phyloP scores from a whole-genome alignment of 495 filamentous ascomycete genomes.

The Aspergillus steynii region DNA sequence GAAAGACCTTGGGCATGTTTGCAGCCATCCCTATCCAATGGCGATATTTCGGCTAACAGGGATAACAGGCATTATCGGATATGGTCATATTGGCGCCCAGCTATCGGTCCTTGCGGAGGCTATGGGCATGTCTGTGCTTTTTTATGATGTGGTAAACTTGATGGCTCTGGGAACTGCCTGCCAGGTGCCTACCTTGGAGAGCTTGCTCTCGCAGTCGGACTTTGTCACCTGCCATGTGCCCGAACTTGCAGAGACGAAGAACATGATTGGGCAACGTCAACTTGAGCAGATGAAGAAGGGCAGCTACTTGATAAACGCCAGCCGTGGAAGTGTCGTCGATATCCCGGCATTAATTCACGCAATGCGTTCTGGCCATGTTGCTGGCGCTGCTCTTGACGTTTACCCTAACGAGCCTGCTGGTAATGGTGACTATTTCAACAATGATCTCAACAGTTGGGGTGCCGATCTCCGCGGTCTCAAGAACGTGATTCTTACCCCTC shows the following conservation, averaged over 20 bases:
- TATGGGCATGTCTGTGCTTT: slow-evolving; percentile 97
- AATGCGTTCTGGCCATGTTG: slow-evolving; percentile 84
- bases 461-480: slow-evolving; percentile 80
- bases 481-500: slow-evolving; percentile 93
- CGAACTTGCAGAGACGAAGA: slow-evolving; percentile 85
- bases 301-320: slow-evolving; percentile 93
- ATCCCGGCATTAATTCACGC: slow-evolving; percentile 89
- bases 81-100: slow-evolving; percentile 97
- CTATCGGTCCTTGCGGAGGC: slow-evolving; percentile 93
- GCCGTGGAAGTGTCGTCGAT: slow-evolving; percentile 89
- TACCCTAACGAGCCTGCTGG: slow-evolving; percentile 91
- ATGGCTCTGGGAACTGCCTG: slow-evolving; percentile 89
- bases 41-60: slow-evolving; percentile 10
- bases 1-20: slow-evolving; percentile 82
- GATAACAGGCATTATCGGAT: slow-evolving; percentile 78
- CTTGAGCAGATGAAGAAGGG: slow-evolving; percentile 88
- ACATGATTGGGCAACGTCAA: slow-evolving; percentile 78
- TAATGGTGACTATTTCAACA: slow-evolving; percentile 94
- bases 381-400: slow-evolving; percentile 93
- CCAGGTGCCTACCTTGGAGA: slow-evolving; percentile 76
- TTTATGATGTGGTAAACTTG: slow-evolving; percentile 88
- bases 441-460: slow-evolving; percentile 81
- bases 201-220: slow-evolving; percentile 76
- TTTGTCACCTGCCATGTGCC: slow-evolving; percentile 96
- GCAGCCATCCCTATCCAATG: background rate